Percentiles rank a stretch among this genome's conserved stretches.
Conservation (phyloP, 2,329 filamentous ascomycete species). For the Fonsecaea erecta region DNA sequence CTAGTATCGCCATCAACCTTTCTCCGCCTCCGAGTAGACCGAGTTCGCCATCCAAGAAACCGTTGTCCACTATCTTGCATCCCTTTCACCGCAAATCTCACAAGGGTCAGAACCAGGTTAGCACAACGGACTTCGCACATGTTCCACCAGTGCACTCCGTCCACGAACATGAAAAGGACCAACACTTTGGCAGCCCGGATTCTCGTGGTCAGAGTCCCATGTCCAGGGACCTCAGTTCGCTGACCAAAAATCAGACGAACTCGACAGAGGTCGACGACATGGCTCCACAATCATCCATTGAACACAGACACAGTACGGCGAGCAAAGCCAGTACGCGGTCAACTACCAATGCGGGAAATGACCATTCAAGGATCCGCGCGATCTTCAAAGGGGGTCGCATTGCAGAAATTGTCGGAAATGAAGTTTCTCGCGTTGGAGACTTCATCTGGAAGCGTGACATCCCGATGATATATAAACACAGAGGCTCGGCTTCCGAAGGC, state of each 20-base stretch:
- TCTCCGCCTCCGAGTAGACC: conserved; percentile 67
- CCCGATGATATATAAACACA: conserved; percentile 45
- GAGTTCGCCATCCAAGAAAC: conserved; percentile 66
- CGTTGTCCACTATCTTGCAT: conserved; percentile 48
- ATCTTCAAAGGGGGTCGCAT: conserved; percentile 80
- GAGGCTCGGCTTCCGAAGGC: conserved; percentile 50
- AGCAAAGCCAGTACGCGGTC: conserved; percentile 51
- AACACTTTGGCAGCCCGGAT: conserved; percentile 17
- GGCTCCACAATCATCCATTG: conserved; percentile 12
- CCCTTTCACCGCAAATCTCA: conserved; percentile 41
- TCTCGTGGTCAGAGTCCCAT: conserved; percentile 36
- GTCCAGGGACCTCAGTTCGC: conserved; percentile 29
- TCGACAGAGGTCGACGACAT: conserved; percentile 22
- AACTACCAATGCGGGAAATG: conserved; percentile 51
- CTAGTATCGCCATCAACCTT: conserved; percentile 65
- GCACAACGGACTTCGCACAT: conserved; percentile 45
- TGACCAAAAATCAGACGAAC: conserved; percentile 24
- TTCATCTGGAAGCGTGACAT: conserved; percentile 64
- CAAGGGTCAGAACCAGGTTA: conserved; percentile 45
- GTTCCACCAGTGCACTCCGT: conserved; percentile 7
- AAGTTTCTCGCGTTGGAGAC: conserved; percentile 66
- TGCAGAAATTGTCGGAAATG: conserved; percentile 71
- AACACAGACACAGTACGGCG: conserved; percentile 33
- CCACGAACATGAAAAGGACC: conserved; percentile 15
- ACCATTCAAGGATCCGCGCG: conserved; percentile 64